These are phyloP conservation scores for Spergularia marina DNA, from an alignment of 148 eudicot species.

Conservation along the genomic window DNA sequence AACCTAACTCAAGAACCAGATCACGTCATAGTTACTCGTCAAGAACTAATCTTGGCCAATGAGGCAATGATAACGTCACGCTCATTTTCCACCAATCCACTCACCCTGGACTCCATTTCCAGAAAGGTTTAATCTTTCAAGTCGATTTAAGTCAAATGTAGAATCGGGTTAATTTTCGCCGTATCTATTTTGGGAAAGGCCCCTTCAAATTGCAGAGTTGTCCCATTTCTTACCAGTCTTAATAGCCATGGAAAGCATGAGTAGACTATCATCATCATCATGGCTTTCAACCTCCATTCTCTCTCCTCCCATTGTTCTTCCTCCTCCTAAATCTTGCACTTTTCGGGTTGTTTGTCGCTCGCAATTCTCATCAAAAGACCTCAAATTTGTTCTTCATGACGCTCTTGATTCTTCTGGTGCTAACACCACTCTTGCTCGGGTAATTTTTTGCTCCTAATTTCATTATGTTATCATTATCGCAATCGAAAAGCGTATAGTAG, in stretches of 20 bases:
- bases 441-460: constrained; percentile 9
- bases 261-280: neutral
- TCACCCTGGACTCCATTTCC: too few species aligned
- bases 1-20: too few species aligned
- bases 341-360: constrained; percentile 35
- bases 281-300: constrained; percentile 32
- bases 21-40: too few species aligned
- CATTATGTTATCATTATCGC: neutral
- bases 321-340: constrained; percentile 4
- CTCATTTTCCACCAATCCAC: neutral
- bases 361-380: constrained; percentile 32
- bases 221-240: too few species aligned
- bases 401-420: constrained; percentile 63
- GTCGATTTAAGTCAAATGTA: too few species aligned
- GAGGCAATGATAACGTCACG: neutral
- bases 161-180: too few species aligned
- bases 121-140: too few species aligned
- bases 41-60: too few species aligned
- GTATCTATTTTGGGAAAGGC: too few species aligned
- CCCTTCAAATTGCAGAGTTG: too few species aligned
- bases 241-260: constrained; percentile 14
- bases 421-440: constrained; percentile 57
- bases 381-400: constrained; percentile 58
- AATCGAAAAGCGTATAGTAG: too few species aligned
- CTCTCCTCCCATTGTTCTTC: constrained; percentile 15